Evolutionary conservation across 495 filamentous ascomycete genomes (phyloP), one percentile per base, ranked within the genome.

Genomic region (Neurospora terricola): DNA sequence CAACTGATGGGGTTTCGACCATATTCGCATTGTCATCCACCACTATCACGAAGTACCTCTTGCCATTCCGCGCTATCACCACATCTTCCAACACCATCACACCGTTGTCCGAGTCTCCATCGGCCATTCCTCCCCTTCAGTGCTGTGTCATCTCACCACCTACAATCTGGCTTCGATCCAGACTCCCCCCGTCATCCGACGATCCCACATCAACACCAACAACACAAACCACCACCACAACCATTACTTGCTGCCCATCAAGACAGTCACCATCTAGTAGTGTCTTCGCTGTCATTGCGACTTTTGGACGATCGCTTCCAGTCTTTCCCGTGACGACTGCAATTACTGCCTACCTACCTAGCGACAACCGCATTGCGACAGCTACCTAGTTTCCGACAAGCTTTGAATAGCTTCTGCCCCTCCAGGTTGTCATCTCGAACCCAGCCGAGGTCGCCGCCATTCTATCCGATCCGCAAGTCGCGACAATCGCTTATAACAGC

Each of bases 191-290:
- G 54, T 66, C 54, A 66, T 66, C 27, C 54, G 27, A 34, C 54
- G 54, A 66, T 66, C 23, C 54, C 54, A 66, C 74, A 76, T 75
- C 78, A 71, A 38, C 74, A 69, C 27, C 72, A 72, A 38, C 74
- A 78, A 78, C 78, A n/a, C 75, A 66, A 73, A 59, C 73, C 38
- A 74, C 21, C 27, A 48, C 74, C 21, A 72, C 10, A 75, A 62
- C 45, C 45, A 76, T 43, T 76, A 73, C 68, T 77, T 82, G 73
- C 74, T 79, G 72, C 78, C 72, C 36, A 77, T 77, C 38, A 79
- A 79, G 68, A 75, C 75, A 27, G 76, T 70, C 72, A 70, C 45
- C 11, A 27, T 12, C 71, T 38, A 34, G 23, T 36, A 59, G 72
- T 69, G 62, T 21, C 38, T 73, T 72, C 34, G 54, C 62, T 69